Evolutionary conservation across 352 stramenopile genomes (phyloP), one percentile per base, ranked within the genome.

Genomic region (Phytophthora multivora): DNA sequence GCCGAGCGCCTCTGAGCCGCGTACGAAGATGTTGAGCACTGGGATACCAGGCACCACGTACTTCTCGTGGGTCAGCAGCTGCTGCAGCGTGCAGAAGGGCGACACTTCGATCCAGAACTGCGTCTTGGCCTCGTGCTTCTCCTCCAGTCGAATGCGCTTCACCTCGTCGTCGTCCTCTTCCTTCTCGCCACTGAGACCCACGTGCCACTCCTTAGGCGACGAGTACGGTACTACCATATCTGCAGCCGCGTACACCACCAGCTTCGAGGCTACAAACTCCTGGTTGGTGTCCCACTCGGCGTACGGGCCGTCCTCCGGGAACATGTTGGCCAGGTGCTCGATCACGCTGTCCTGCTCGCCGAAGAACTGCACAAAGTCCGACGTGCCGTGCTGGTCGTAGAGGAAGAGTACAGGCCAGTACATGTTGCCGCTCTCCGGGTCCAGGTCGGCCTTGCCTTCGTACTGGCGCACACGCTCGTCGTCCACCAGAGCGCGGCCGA

Each of bases 281-380:
- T 87, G 56, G 3, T 80, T 69, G 11, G 51, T 65, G 67, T 96
- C 88, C 88, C 88, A 96, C 18, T 94, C 72, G 39, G 82, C 88
- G 60, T 85, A 92, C 45, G 88, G 84, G 0, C 88, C 88, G 40
- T 93, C 85, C 50, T 96, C 88, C 0, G 88, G 88, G 68, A 96
- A 96, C 86, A 95, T 95, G 67, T 95, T 95, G 58, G 86, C 88
- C 51, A 96, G 59, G 68, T 96, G 88, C 59, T 95, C 86, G 41
- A 95, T 89, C 38, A 95, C 71, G 31, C 74, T 56, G 63, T 96
- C 88, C 31, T 91, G 71, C 62, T 96, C 88, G 19, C 83, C 83
- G 55, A 96, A 88, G 18, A 70, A 68, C 66, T 95, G 71, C 40
- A 94, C 83, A 66, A 95, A 94, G 64, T 96, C 88, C 12, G 83